A percentile compares a stretch with the other conserved stretches of the same genome.
Evolutionary conservation across 1,284 basidiomycete genomes (phyloP).

Genomic region (Pseudozyma thailandica): DNA sequence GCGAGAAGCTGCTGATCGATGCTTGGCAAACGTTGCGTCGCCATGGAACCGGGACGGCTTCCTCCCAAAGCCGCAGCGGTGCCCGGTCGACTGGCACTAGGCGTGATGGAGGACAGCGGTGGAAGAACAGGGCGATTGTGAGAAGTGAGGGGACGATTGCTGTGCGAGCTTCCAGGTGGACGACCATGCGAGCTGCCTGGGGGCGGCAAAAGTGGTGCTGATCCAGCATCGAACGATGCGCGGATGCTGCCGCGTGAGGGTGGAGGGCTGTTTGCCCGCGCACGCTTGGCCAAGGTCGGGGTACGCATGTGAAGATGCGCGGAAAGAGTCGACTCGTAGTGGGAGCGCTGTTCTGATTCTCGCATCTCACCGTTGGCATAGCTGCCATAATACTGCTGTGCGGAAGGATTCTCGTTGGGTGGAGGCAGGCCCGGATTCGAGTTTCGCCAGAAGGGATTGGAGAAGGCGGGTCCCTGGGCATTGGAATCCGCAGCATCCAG

Average conservation of each 20-base stretch:
- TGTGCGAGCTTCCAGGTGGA: conserved; percentile 42
- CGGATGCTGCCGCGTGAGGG: conserved; percentile 41
- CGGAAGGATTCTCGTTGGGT: conserved; percentile 12
- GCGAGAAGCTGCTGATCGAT: conserved; percentile 50
- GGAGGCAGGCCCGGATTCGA: conserved; percentile 7
- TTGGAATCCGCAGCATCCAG: conserved; percentile 4
- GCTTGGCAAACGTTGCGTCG: conserved; percentile 41
- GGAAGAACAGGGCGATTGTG: conserved; percentile 56
- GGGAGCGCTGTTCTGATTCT: conserved; percentile 27
- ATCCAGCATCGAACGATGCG: conserved; percentile 35
- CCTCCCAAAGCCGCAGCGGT: conserved; percentile 39
- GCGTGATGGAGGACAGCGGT: conserved; percentile 52
- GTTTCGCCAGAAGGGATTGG: conserved; percentile 44
- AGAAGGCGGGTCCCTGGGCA: conserved; percentile 23
- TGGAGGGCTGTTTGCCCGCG: conserved; percentile 39
- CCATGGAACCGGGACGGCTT: conserved; percentile 29
- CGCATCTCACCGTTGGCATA: conserved; percentile 10
- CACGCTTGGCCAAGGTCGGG: conserved; percentile 39
- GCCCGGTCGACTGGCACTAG: conserved; percentile 51
- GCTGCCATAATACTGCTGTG: conserved; percentile 11
- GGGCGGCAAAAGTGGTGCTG: conserved; percentile 29
- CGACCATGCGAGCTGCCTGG: conserved; percentile 51
- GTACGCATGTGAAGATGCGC: conserved; percentile 58
- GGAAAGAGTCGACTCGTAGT: conserved; percentile 53
- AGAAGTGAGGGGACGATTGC: conserved; percentile 37